A percentile compares a stretch with the other conserved stretches of the same genome.
Conservation (phyloP, 2,329 filamentous ascomycete species). For the Ciborinia camelliae region DNA sequence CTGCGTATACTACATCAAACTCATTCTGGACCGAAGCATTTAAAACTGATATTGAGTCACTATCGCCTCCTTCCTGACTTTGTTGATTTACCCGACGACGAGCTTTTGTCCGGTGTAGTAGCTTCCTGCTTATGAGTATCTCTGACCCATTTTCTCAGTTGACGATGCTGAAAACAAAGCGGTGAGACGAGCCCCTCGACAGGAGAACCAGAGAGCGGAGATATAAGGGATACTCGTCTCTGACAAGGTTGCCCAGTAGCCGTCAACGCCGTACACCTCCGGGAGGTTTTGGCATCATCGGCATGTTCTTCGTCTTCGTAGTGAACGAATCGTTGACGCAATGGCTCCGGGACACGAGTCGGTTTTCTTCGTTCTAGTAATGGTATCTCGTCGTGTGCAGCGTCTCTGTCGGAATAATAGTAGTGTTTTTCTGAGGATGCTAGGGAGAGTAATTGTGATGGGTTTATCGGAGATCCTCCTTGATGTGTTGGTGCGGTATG, state of each 20-base stretch:
- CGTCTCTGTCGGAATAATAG: not conserved
- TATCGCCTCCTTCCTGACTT: too few species aligned
- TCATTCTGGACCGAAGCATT: too few species aligned
- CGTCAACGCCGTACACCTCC: not conserved
- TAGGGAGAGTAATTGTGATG: not conserved
- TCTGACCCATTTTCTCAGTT: not conserved
- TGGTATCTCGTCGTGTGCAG: not conserved
- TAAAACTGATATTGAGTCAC: too few species aligned
- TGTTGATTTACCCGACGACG: not conserved
- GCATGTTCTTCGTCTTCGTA: constrained; percentile 7
- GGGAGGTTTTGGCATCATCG: not conserved
- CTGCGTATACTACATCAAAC: too few species aligned
- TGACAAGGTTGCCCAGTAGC: not conserved
- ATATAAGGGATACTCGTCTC: not conserved
- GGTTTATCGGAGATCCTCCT: not conserved
- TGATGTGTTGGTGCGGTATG: not conserved
- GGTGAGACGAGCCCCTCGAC: not conserved
- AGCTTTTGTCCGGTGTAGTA: fast-evolving
- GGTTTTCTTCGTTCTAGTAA: not conserved
- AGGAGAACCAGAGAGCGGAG: not conserved
- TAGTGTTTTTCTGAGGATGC: not conserved
- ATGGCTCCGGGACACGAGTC: too few species aligned
- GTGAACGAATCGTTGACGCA: not conserved
- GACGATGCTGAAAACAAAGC: constrained; percentile 10
- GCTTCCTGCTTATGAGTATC: too few species aligned